Evolutionary conservation across 352 stramenopile genomes (phyloP).

Genomic region (Pythium vanterpoolii): DNA sequence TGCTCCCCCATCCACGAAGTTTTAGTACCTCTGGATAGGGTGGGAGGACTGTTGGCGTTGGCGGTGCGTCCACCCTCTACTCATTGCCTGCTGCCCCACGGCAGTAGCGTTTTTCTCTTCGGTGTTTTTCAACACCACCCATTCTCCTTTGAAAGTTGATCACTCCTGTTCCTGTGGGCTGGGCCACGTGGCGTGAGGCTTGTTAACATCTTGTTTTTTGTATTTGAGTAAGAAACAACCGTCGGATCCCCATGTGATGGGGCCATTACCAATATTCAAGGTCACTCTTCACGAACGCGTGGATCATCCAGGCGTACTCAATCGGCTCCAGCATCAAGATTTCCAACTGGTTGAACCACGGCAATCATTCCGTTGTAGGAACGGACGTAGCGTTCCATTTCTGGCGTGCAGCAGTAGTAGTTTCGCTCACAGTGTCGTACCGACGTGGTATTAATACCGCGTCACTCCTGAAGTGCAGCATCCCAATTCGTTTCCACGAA

Average conservation of each 20-base stretch:
- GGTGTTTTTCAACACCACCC: conserved; percentile 91
- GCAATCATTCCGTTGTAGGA: too few species aligned
- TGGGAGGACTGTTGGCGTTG: neutral
- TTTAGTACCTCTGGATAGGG: neutral
- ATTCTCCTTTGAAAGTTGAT: conserved; percentile 16
- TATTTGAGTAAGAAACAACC: neutral
- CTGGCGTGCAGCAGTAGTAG: neutral
- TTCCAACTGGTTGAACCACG: too few species aligned
- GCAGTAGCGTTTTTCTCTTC: conserved; percentile 30
- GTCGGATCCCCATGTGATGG: too few species aligned
- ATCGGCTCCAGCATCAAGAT: too few species aligned
- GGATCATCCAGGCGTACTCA: neutral
- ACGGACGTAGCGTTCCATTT: neutral
- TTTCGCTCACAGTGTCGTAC: neutral
- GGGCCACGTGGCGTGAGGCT: neutral
- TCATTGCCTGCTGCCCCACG: neutral
- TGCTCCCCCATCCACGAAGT: neutral
- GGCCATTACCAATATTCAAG: too few species aligned
- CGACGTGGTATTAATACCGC: too few species aligned
- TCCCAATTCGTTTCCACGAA: neutral
- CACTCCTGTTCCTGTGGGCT: neutral
- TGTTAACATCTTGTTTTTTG: neutral
- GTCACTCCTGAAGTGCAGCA: neutral
- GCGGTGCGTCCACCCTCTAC: neutral
- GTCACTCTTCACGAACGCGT: too few species aligned